These are phyloP conservation scores for Colletotrichum gigasporum DNA, from an alignment of 2,329 filamentous ascomycete species.

Conservation along the genomic window DNA sequence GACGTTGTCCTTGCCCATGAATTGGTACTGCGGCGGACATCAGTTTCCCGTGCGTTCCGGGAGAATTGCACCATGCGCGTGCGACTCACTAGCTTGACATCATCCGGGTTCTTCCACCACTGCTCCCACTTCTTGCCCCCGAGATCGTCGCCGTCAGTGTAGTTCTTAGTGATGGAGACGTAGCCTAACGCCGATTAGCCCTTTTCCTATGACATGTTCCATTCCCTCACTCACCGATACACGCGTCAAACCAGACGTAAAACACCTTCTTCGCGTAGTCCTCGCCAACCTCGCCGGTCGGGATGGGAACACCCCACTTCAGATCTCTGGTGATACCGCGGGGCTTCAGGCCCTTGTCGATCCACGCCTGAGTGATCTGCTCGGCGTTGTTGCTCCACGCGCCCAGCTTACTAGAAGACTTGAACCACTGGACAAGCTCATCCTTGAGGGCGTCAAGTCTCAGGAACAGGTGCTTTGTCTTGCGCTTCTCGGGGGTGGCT, in stretches of 20 bases:
- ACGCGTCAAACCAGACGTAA: constrained; percentile 68
- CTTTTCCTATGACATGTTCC: accelerated
- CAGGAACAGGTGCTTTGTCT: constrained; percentile 94
- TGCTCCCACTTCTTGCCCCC: constrained; percentile 80
- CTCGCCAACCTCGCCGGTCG: constrained; percentile 56
- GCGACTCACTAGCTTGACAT: constrained; percentile 72
- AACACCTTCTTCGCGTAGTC: constrained; percentile 75
- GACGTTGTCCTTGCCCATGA: constrained; percentile 79
- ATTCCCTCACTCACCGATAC: constrained; percentile 12
- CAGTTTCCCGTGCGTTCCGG: background rate
- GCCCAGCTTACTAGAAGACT: constrained; percentile 77
- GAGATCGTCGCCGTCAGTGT: constrained; percentile 67
- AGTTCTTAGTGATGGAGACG: constrained; percentile 91
- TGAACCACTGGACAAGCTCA: constrained; percentile 80
- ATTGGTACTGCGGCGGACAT: constrained; percentile 73
- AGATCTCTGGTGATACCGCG: constrained; percentile 93
- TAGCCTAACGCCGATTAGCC: constrained; percentile 69
- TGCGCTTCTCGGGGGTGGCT: constrained; percentile 78
- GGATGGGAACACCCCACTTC: constrained; percentile 81
- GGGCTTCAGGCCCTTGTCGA: constrained; percentile 84
- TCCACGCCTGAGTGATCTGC: constrained; percentile 82
- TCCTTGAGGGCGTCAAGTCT: constrained; percentile 84
- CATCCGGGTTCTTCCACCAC: constrained; percentile 92
- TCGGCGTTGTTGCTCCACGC: constrained; percentile 80
- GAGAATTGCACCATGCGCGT: background rate